Evolutionary conservation across 2,329 filamentous ascomycete species (phyloP), one percentile per base, ranked within the genome.

Genomic region (Periglandula ipomoeae): DNA sequence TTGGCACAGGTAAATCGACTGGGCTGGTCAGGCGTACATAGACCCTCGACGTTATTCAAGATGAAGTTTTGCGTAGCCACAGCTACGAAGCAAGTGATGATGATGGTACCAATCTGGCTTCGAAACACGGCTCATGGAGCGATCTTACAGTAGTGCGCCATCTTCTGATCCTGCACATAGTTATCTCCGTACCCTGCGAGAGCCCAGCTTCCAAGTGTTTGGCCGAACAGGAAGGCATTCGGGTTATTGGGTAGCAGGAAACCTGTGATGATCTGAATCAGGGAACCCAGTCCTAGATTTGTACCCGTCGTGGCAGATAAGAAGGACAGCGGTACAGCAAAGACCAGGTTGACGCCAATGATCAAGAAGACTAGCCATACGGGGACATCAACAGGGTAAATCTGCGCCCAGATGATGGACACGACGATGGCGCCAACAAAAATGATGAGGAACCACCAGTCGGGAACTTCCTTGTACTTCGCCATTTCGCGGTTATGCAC

Each of bases 121-220:
- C 67, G 64, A 57, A 77, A 76, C 3, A 72, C 62, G 10, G 69
- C 71, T 4, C 67, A 64, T 0, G 70, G 70, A 0, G 73, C 68
- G 38, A 76, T 70, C 55, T 77, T 75, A 48, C 74, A 60, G 57
- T 76, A 75, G 49, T 74, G 72, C 1, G 66, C 73, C 32, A 76
- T 59, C 58, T 76, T 76, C 66, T 75, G 66, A 53, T 76, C 73
- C 52, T 70, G 65, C 61, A 69, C 61, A 51, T 67, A 70, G 56
- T 68, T 69, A 47, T 66, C 65, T 39, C 63, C 63, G 49, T 70
- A 70, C 4, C 69, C 69, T 0, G 53, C 53, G 7, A 55, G 52
- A 13, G 53, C 53, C 53, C 53, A 53, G 45, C 41, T 47, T 22
- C 56, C 56, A 38, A 57, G 53, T 35, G 56, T 58, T 49, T 57